Evolutionary conservation across 2,329 filamentous ascomycete species (phyloP).

Genomic region (Cladosporium velox): DNA sequence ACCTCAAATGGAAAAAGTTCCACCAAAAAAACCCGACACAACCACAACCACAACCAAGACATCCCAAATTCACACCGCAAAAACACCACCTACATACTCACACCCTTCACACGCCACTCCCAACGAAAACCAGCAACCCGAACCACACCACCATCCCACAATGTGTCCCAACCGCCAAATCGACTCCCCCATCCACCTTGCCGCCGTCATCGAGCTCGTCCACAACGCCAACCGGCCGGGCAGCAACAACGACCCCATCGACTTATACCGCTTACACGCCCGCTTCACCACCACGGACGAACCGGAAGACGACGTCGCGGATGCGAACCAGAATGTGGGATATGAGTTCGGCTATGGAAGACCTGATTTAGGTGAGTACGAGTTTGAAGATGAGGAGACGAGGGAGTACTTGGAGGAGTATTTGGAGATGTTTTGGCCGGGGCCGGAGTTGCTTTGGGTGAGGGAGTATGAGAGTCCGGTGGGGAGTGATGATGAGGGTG

Average conservation of each 20-base stretch:
- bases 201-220: background rate
- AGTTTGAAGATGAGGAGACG: background rate
- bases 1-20: background rate
- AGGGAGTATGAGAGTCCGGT: background rate
- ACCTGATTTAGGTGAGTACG: background rate
- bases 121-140: background rate
- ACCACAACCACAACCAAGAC: background rate
- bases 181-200: background rate
- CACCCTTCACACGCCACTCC: background rate
- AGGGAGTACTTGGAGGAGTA: background rate
- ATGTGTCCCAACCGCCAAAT: background rate
- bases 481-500: background rate
- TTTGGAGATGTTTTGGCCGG: background rate
- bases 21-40: background rate
- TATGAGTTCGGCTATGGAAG: background rate
- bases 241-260: background rate
- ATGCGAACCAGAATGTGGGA: background rate
- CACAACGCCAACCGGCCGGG: background rate
- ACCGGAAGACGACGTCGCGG: background rate
- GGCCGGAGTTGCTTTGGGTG: background rate
- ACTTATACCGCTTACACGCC: background rate
- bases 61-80: background rate
- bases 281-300: background rate
- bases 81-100: background rate
- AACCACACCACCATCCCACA: background rate